Evolutionary conservation across 805 yeast genomes (phyloP).

Genomic region (Starmerella gropengiesseri): DNA sequence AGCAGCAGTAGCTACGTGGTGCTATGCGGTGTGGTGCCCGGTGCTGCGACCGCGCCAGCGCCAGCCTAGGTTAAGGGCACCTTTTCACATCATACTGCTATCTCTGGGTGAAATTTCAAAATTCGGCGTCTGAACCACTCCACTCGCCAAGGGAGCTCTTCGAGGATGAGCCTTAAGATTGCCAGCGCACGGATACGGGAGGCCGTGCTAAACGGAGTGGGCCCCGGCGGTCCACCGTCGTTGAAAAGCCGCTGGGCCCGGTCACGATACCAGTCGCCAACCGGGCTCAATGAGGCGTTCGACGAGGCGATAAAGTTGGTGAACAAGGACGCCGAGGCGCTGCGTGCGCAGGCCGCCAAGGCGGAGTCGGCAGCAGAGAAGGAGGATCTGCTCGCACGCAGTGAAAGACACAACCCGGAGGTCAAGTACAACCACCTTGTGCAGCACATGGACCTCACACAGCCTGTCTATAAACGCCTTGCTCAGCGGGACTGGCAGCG

Average conservation of each 20-base stretch:
- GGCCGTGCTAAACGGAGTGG: constrained; percentile 25
- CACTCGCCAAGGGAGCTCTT: too few relatives aligned
- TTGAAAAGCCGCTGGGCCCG: constrained; percentile 23
- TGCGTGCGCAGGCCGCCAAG: constrained; percentile 33
- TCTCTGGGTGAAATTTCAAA: constrained; percentile 3
- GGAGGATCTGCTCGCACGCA: constrained; percentile 38
- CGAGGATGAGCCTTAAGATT: constrained; percentile 18
- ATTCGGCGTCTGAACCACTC: too few relatives aligned
- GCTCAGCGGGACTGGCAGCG: constrained; percentile 62
- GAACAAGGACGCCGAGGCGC: constrained; percentile 38
- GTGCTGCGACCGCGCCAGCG: too few relatives aligned
- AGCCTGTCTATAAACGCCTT: constrained; percentile 69
- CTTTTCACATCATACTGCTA: too few relatives aligned
- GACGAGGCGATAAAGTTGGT: constrained; percentile 54
- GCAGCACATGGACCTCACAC: constrained; percentile 47
- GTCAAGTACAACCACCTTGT: constrained; percentile 55
- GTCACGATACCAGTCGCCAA: constrained; percentile 52
- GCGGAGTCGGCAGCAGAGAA: constrained; percentile 19
- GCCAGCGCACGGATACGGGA: constrained; percentile 24
- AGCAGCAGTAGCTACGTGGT: too few relatives aligned
- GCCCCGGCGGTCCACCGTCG: constrained; percentile 24
- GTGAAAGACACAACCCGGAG: constrained; percentile 75
- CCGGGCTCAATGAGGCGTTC: constrained; percentile 60
- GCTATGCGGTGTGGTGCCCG: too few relatives aligned
- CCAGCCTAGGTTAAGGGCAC: too few relatives aligned